A percentile compares a stretch with the other conserved stretches of the same genome.
Evolutionary conservation across 208 protist genomes (phyloP).

Genomic region (Wallacemonas sp.): DNA sequence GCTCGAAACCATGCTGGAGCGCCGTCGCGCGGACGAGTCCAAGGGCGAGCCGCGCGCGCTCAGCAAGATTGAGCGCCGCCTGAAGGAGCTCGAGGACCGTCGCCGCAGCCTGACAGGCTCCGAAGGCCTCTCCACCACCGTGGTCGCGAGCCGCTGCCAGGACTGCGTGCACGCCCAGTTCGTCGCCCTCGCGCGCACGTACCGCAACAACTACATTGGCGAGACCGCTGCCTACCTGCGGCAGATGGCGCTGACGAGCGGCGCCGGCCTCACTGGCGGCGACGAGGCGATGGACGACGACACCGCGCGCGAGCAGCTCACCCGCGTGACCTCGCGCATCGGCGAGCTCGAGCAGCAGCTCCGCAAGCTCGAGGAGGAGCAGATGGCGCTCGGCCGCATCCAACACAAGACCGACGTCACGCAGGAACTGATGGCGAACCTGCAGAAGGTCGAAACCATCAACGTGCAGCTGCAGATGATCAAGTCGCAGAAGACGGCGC

Average conservation of each 20-base stretch:
- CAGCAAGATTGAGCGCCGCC: slow-evolving; percentile 39
- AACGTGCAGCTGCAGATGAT: slow-evolving; percentile 64
- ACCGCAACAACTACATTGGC: slow-evolving; percentile 80
- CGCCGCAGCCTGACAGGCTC: slow-evolving; percentile 56
- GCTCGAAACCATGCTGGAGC: slow-evolving; percentile 81
- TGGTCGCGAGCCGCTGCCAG: slow-evolving; percentile 51
- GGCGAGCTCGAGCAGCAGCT: slow-evolving; percentile 46
- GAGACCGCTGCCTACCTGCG: slow-evolving; percentile 78
- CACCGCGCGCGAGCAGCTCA: slow-evolving; percentile 46
- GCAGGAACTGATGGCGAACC: slow-evolving; percentile 46
- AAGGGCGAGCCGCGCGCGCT: slow-evolving; percentile 23
- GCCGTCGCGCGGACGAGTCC: slow-evolving; percentile 37
- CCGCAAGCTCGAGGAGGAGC: slow-evolving; percentile 60
- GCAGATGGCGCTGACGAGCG: slow-evolving; percentile 65
- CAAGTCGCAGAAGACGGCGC: slow-evolving; percentile 41
- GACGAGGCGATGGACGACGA: slow-evolving; percentile 26
- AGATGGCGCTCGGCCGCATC: slow-evolving; percentile 45
- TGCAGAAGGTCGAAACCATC: slow-evolving; percentile 55
- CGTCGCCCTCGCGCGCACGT: slow-evolving; percentile 53
- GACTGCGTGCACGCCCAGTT: slow-evolving; percentile 72
- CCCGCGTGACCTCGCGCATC: slow-evolving; percentile 52
- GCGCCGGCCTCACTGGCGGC: slow-evolving; percentile 33
- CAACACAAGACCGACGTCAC: slow-evolving; percentile 67
- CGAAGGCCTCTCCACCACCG: slow-evolving; percentile 62
- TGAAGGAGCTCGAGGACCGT: slow-evolving; percentile 66